Conservation (phyloP, 179 eudicot species). For the Camellia oleifera region DNA sequence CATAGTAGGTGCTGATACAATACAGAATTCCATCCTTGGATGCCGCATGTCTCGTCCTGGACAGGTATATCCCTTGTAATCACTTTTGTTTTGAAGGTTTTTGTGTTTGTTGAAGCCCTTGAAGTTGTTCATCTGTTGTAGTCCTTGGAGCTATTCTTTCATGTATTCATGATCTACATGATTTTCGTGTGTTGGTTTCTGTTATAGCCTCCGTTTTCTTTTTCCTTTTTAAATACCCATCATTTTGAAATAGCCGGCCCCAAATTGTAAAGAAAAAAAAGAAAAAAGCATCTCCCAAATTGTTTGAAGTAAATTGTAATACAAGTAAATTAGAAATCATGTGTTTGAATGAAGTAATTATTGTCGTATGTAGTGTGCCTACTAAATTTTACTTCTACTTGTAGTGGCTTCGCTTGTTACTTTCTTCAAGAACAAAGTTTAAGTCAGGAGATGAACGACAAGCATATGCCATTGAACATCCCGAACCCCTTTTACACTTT, state of each 20-base stretch:
- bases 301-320: background rate
- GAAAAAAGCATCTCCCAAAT: background rate
- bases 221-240: background rate
- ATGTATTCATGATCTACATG: background rate
- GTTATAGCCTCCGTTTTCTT: background rate
- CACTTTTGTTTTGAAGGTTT: background rate
- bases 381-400: constrained; percentile 7
- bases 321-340: background rate
- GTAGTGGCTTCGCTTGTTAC: constrained; percentile 83
- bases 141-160: background rate
- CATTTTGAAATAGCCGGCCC: background rate
- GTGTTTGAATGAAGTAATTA: background rate
- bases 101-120: background rate
- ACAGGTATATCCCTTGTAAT: constrained; percentile 55
- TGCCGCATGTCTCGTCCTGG: constrained; percentile 92
- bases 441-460: constrained; percentile 65
- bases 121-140: background rate
- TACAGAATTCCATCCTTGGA: constrained; percentile 74
- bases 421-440: constrained; percentile 72
- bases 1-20: constrained; percentile 77
- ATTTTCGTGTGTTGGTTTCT: background rate
- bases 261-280: background rate
- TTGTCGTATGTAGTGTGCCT: background rate
- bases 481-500: constrained; percentile 88
- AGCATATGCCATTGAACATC: constrained; percentile 73